Evolutionary conservation across 169 alveolate genomes (phyloP).

Genomic region (Plasmodium knowlesi): DNA sequence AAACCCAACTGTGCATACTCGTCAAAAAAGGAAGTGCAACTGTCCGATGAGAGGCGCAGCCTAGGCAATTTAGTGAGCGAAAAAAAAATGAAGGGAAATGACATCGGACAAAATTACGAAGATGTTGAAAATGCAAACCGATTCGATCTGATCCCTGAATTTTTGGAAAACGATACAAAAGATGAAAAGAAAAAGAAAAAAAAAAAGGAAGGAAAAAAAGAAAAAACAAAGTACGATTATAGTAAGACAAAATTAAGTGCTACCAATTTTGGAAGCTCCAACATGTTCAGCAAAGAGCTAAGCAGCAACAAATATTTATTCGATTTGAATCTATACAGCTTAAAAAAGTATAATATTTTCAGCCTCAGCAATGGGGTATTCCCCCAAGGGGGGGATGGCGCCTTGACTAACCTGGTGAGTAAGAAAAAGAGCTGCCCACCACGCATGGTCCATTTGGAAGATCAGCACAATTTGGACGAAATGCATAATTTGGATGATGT

Average conservation of each 20-base stretch:
- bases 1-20: background rate
- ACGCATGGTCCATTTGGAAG: background rate
- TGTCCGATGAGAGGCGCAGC: background rate
- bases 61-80: background rate
- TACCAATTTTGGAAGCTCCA: background rate
- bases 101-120: background rate
- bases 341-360: constrained; percentile 28
- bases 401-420: background rate
- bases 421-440: background rate
- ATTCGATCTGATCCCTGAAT: background rate
- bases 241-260: background rate
- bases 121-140: background rate
- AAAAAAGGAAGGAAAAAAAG: background rate
- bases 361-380: constrained; percentile 25
- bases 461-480: background rate
- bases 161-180: background rate
- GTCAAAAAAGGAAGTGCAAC: background rate
- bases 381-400: background rate
- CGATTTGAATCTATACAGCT: constrained; percentile 31
- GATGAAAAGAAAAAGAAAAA: background rate
- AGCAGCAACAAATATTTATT: constrained; percentile 36
- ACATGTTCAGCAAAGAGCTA: constrained; percentile 25
- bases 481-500: background rate
- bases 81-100: background rate
- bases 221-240: background rate